phyloP scores from a whole-genome alignment of 306 rosid genomes.

The Rubus idaeus region DNA sequence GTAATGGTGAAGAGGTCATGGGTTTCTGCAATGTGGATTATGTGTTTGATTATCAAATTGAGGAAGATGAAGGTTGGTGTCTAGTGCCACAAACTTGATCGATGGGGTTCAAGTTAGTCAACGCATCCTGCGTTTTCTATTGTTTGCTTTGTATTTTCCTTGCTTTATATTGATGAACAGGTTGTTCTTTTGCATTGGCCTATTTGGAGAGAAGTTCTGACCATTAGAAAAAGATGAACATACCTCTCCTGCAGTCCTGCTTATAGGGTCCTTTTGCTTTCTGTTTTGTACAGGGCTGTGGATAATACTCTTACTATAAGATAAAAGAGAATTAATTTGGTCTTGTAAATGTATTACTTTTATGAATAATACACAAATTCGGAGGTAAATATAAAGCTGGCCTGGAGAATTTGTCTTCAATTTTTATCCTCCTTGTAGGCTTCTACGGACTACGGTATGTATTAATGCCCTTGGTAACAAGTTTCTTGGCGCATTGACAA shows the following conservation, averaged over 20 bases:
- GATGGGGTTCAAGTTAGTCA: slow-evolving; percentile 12
- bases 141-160: not conserved
- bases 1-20: slow-evolving; percentile 20
- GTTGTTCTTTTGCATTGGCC: not conserved
- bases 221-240: not conserved
- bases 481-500: too few species aligned
- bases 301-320: not conserved
- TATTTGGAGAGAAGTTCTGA: not conserved
- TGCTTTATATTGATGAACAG: not conserved
- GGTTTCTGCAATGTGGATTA: slow-evolving; percentile 37
- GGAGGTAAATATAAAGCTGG: not conserved
- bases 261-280: not conserved
- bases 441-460: too few species aligned
- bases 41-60: slow-evolving; percentile 32
- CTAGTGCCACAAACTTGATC: slow-evolving; percentile 39
- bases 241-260: not conserved
- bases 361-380: not conserved
- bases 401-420: too few species aligned
- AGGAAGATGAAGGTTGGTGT: slow-evolving; percentile 56
- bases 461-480: too few species aligned
- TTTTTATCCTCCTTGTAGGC: too few species aligned
- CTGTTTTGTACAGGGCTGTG: not conserved
- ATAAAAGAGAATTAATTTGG: not conserved
- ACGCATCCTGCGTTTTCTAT: not conserved
- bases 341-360: not conserved